Conservation (phyloP, 352 stramenopile genomes). For the Phytophthora pini region DNA sequence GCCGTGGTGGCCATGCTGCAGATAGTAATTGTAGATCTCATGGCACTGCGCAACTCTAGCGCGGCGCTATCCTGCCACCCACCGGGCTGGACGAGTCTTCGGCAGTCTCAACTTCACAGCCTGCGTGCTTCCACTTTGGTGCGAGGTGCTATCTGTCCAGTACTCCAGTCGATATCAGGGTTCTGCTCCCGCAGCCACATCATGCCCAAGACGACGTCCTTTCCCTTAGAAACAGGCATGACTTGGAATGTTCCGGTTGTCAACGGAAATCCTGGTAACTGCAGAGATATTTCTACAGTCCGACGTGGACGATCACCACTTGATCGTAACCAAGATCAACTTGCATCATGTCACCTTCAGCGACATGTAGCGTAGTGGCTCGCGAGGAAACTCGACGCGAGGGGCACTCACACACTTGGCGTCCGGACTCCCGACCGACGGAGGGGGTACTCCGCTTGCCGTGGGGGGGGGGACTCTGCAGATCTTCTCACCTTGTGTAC, state of each 20-base stretch:
- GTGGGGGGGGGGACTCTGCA: too few relatives aligned
- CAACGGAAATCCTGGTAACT: slow-evolving; percentile 5
- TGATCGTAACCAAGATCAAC: slow-evolving; percentile 9
- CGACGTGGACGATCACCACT: neutral
- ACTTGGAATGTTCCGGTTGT: neutral
- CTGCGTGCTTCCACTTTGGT: neutral
- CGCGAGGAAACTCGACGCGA: too few relatives aligned
- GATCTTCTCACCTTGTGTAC: too few relatives aligned
- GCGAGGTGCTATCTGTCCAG: neutral
- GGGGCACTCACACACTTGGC: too few relatives aligned
- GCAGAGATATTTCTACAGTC: slow-evolving; percentile 4
- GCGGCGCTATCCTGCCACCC: neutral
- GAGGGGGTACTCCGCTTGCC: too few relatives aligned
- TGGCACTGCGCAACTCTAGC: slow-evolving; percentile 1
- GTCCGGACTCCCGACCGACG: too few relatives aligned
- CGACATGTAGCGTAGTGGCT: neutral
- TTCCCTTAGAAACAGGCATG: neutral
- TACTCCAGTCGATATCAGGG: neutral
- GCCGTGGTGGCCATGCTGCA: slow-evolving; percentile 1
- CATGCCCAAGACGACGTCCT: neutral
- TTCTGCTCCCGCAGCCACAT: neutral
- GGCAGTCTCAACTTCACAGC: neutral
- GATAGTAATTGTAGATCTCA: slow-evolving; percentile 7
- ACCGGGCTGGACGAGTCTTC: neutral
- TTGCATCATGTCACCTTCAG: slow-evolving; percentile 7